Evolutionary conservation across 1,139 yeast species (phyloP).

Genomic region (Eremothecium gossypii): DNA sequence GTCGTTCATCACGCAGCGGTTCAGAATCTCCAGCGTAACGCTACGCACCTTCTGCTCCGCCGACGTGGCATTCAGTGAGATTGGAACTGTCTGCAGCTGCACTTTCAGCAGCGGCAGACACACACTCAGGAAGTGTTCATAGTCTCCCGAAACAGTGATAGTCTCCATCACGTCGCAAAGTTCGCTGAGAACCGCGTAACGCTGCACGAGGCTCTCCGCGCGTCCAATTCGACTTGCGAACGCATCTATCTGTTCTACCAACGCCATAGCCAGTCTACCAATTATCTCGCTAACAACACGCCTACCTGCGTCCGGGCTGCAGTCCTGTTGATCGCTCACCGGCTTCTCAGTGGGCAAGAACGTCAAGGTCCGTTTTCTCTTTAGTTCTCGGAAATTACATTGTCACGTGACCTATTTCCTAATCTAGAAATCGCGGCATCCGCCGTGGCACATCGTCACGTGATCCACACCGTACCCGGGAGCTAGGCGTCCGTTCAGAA

Average conservation of each 20-base stretch:
- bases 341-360: background rate
- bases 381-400: constrained; percentile 7
- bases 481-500: too few relatives aligned
- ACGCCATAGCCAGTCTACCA: constrained; percentile 32
- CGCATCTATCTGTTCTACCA: constrained; percentile 34
- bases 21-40: constrained; percentile 68
- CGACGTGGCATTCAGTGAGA: constrained; percentile 55
- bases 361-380: background rate
- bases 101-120: constrained; percentile 54
- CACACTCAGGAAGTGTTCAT: constrained; percentile 56
- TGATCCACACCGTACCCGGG: too few relatives aligned
- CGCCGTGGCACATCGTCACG: too few relatives aligned
- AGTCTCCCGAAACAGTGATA: constrained; percentile 64
- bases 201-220: constrained; percentile 16
- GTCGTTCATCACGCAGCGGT: constrained; percentile 76
- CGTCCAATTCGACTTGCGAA: constrained; percentile 29
- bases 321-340: background rate
- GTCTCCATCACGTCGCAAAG: constrained; percentile 78
- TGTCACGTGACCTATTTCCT: constrained; percentile 20
- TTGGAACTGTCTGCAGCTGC: constrained; percentile 57
- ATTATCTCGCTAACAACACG: background rate
- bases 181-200: constrained; percentile 47
- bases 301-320: background rate
- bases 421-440: constrained; percentile 12
- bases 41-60: constrained; percentile 70